Evolutionary conservation across 306 rosid genomes (phyloP), one percentile per base, ranked within the genome.

Genomic region (Dalbergia oliveri): DNA sequence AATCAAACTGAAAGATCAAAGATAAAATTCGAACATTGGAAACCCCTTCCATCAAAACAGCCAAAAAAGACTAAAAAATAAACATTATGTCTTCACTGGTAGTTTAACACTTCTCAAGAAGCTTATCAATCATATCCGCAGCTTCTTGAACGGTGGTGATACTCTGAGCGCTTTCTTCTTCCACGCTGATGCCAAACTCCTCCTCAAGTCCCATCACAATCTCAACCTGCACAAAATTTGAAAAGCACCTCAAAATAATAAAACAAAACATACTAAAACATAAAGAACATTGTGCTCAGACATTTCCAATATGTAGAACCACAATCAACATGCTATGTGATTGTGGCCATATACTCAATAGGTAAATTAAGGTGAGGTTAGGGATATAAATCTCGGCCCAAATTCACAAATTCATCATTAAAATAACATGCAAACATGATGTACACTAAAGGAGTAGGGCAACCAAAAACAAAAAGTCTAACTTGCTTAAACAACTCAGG

Each of bases 151-250:
- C 99, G 1, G 99, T 95, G 72, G 91, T 84, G 69, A 92, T 94
- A 76, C n/a, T 72, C 89, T 92, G 97, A 14, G 98, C 97, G n/a
- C 90, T 92, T 60, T 94, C 97, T 85, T 94, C 98, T 86, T 88
- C 82, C 89, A 58, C 89, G 59, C 87, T 83, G 11, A 94, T 95
- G 4, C 90, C 91, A 33, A 93, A 95, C 16, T 80, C 93, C 87
- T 95, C 99, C 84, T 95, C 98, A 39, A 95, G 94, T 62, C 99
- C 98, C 98, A 93, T 93, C 88, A 93, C 98, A 83, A 95, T 95
- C 91, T 95, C 97, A 69, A 95, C 99, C 98, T 95, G 78, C 60
- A 81, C 23, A 35, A 66, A 70, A 14, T 75, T 57, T n/a, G 53
- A 21, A 67, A 33, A 44, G 8, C 14, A 68, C 50, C 31, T 50